Base-by-base conservation (phyloP, 306 rosid genomes). In the Quercus gilva region DNA sequence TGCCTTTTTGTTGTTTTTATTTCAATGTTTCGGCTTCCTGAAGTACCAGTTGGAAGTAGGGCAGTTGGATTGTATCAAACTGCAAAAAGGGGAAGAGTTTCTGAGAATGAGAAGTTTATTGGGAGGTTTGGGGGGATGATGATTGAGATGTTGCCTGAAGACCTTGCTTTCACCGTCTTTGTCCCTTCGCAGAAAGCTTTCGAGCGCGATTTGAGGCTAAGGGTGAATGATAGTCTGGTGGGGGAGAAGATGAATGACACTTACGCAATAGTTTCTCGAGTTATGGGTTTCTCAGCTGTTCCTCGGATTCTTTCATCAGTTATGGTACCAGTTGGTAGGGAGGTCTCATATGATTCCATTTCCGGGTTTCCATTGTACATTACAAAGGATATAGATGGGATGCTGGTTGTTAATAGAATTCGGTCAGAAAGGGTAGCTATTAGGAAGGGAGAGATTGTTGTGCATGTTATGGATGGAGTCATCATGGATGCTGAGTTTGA, bases 401-500 rank as follows among this genome's bases (percentile, higher is more conserved):
- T 37, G 97, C 35, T 92, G 55, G 78, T 86, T n/a, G 99, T 91
- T 49, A 95, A 91, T 63, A 77, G 92, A 69, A 83, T 93, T 78
- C 82, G 88, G 29, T 90, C 97, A 2, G 79, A 88, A 78, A 79
- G 78, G 18, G 88, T 84, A 0, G 95, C 93, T 88, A 35, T 92
- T 56, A 83, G 85, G 76, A 89, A 81, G 82, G 74, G 63, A 23
- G 87, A 84, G 75, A 82, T 88, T 78, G 78, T 92, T 69, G 73
- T 92, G 3, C 98, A 94, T 82, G 74, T 89, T 26, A 87, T 91
- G 95, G 94, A 94, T 79, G 97, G 97, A 49, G 94, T 87, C 76
- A 31, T 90, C 63, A 96, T 93, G 98, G 98, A 96, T 81, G 90
- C 98, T 75, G 90, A 88, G 61, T 93, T 91, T 82, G 92, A 87